Percentiles rank a stretch among this genome's conserved stretches.
These are phyloP conservation scores for Mangifera indica DNA, from an alignment of 345 rosid genomes.

Conservation along the genomic window DNA sequence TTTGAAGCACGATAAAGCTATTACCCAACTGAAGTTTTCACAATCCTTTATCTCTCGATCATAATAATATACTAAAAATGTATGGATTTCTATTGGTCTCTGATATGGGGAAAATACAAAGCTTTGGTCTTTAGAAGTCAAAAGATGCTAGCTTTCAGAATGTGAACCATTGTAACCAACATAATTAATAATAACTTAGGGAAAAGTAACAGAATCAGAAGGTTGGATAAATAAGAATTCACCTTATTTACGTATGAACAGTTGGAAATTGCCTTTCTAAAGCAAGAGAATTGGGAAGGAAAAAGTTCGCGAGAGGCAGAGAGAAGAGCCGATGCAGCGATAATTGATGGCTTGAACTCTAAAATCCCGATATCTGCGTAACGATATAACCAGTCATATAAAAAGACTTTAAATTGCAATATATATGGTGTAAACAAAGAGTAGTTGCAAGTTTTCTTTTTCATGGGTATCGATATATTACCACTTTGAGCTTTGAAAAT, in stretches of 20 bases:
- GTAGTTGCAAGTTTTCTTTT: not conserved
- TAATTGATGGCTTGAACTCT: slow-evolving; percentile 72
- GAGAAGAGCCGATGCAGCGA: slow-evolving; percentile 74
- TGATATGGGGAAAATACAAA: not conserved
- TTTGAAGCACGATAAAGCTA: no score
- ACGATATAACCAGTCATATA: not conserved
- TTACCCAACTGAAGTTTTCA: no score
- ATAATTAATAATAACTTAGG: not conserved
- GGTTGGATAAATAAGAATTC: not conserved
- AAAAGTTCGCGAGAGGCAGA: slow-evolving; percentile 52
- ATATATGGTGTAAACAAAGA: not conserved
- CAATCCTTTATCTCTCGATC: no score
- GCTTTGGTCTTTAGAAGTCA: not conserved
- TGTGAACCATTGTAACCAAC: not conserved
- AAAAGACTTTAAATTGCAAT: not conserved
- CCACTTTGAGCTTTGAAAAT: slow-evolving; percentile 64
- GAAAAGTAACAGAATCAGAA: not conserved
- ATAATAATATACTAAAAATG: not conserved
- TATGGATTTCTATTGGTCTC: not conserved
- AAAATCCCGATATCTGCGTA: slow-evolving; percentile 50
- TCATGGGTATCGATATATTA: slow-evolving; percentile 18
- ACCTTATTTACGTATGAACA: slow-evolving; percentile 73
- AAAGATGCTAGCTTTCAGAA: not conserved
- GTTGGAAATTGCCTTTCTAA: slow-evolving; percentile 39
- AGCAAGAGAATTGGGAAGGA: slow-evolving; percentile 47